Evolutionary conservation across 2,329 filamentous ascomycete species (phyloP).

Genomic region (Metarhizium robertsii): DNA sequence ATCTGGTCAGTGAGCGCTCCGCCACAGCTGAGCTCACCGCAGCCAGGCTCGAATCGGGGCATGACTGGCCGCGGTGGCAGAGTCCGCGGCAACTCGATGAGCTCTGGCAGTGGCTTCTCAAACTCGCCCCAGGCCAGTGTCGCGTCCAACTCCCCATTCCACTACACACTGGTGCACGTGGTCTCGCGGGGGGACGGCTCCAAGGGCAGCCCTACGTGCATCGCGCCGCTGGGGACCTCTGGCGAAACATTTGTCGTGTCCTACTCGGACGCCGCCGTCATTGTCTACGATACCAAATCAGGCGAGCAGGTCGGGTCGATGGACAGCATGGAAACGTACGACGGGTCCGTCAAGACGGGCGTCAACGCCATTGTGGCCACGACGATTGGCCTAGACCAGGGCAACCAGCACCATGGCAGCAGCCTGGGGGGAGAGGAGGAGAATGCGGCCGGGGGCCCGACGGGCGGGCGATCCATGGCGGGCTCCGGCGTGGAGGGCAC

Average conservation of each 20-base stretch:
- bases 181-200: constrained; percentile 60
- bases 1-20: constrained; percentile 92
- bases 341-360: constrained; percentile 67
- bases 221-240: constrained; percentile 72
- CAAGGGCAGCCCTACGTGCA: constrained; percentile 76
- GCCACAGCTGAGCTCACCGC: constrained; percentile 74
- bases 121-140: constrained; percentile 83
- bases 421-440: constrained; percentile 63
- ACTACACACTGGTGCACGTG: constrained; percentile 79
- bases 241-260: constrained; percentile 90
- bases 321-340: constrained; percentile 90
- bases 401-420: constrained; percentile 41
- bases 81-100: constrained; percentile 84
- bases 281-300: constrained; percentile 86
- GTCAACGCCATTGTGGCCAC: constrained; percentile 90
- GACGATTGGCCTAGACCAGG: constrained; percentile 70
- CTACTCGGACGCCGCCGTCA: constrained; percentile 79
- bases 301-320: constrained; percentile 89
- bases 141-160: constrained; percentile 77
- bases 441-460: constrained; percentile 62
- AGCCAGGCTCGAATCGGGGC: constrained; percentile 55
- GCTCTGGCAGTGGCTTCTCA: constrained; percentile 85
- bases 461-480: constrained; percentile 54
- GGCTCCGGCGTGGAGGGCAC: constrained; percentile 82
- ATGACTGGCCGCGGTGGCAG: constrained; percentile 54